Evolutionary conservation across 225 moss, liverwort and hornwort species (phyloP), one percentile per base, ranked within the genome.

Genomic region (Polytrichum commune): DNA sequence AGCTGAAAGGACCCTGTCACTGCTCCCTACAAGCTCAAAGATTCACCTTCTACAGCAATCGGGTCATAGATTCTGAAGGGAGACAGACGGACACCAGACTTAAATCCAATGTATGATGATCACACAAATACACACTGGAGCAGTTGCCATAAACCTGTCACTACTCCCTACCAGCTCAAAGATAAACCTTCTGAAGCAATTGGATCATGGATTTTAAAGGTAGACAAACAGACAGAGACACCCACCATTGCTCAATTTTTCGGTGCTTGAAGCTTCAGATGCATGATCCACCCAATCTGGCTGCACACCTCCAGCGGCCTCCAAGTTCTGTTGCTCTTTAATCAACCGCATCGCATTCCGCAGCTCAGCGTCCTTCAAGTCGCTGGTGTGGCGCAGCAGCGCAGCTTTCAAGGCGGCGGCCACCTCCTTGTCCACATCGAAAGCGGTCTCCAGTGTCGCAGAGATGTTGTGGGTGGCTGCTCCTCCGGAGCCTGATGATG

Each of bases 361-460:
- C 57, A 82, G 72, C 55, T 82, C 82, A 29, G 77, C 74, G 60
- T 82, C 82, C 74, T 78, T 20, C 68, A 82, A 64, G 32, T 82
- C 82, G 60, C 22, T 58, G 53, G 72, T 61, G 53, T 78, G 78
- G 54, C 78, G 74, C 58, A 78, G 26, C 9, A 82, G 74, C 26
- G 77, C 82, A 29, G 78, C 74, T 72, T 55, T 82, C 69, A 82
- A 75, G 64, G 78, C 82, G 33, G 82, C 67, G 33, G 60, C 75
- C 5, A 82, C 82, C 33, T 68, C 72, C 74, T 82, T 82, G 82
- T 82, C 82, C 23, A 82, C 82, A 72, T 82, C 82, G 60, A 82
- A 82, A 18, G 78, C 82, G 27, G 82, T 74, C 64, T 82, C 82
- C 64, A 82, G 70, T 5, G 77, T 70, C 7, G 82, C 78, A 63